A percentile compares a stretch with the other conserved stretches of the same genome.
Evolutionary conservation across 345 rosid genomes (phyloP).

Genomic region (Aquilaria yunnanensis): DNA sequence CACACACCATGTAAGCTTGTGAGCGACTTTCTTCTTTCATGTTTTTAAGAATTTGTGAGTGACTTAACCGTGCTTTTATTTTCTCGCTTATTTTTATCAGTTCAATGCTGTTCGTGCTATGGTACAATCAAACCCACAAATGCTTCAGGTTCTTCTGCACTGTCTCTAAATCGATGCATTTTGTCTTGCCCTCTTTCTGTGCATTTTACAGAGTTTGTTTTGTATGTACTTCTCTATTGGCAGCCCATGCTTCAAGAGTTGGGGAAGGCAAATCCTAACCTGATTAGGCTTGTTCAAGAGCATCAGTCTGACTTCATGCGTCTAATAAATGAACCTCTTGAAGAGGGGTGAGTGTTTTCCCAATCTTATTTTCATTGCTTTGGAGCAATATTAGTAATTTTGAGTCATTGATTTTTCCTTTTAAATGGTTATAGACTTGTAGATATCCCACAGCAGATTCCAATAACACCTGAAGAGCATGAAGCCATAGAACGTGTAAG

Average conservation of each 20-base stretch:
- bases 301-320: conserved; percentile 84
- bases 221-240: conserved; percentile 7
- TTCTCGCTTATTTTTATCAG: conserved; percentile 25
- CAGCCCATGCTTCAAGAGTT: conserved; percentile 96
- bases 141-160: conserved; percentile 46
- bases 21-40: no score
- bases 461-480: conserved; percentile 88
- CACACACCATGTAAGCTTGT: not conserved
- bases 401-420: conserved; percentile 3
- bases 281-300: conserved; percentile 83
- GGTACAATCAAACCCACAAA: conserved; percentile 85
- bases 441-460: conserved; percentile 78
- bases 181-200: not conserved
- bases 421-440: conserved; percentile 39
- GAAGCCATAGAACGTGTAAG: conserved; percentile 94
- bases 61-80: no score
- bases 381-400: not conserved
- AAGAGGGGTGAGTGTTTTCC: conserved; percentile 59
- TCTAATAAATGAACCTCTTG: conserved; percentile 77
- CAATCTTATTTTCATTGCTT: not conserved
- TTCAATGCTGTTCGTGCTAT: conserved; percentile 77
- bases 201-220: not conserved
- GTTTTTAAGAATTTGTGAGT: no score
- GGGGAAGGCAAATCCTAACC: conserved; percentile 82
- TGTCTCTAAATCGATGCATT: not conserved